phyloP scores from a whole-genome alignment of 192 early-diverging fungal species.

The Coemansia guatemalensis region DNA sequence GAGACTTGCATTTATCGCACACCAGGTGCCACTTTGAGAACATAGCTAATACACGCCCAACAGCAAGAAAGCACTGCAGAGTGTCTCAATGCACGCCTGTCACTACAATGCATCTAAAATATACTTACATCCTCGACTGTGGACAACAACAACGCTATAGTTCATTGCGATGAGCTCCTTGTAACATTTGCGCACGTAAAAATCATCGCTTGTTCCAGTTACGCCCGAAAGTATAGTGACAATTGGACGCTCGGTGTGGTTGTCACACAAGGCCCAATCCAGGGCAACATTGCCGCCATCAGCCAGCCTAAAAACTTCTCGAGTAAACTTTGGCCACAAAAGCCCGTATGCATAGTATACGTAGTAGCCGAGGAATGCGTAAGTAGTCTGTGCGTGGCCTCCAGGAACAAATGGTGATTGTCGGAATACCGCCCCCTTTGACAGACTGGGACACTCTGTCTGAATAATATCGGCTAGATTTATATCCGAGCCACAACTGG shows the following conservation, averaged over 20 bases:
- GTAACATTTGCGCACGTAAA: conserved; percentile 80
- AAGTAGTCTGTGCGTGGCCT: conserved; percentile 77
- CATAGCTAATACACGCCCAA: not conserved
- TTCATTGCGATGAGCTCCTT: conserved; percentile 60
- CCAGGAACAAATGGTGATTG: conserved; percentile 74
- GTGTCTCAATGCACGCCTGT: not conserved
- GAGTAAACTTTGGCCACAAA: conserved; percentile 29
- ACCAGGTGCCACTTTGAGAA: not conserved
- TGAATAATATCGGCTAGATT: conserved; percentile 29
- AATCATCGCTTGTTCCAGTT: conserved; percentile 89
- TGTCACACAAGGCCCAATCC: conserved; percentile 76
- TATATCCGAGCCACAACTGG: conserved; percentile 8
- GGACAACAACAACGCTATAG: conserved; percentile 80
- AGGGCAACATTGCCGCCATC: conserved; percentile 86
- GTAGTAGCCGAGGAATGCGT: conserved; percentile 42
- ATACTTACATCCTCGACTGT: conserved; percentile 80
- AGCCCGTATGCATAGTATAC: conserved; percentile 55
- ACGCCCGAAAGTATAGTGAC: conserved; percentile 86
- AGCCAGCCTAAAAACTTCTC: conserved; percentile 64
- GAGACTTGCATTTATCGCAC: not conserved
- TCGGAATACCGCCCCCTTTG: conserved; percentile 54
- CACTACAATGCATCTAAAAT: not conserved
- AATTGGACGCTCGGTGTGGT: conserved; percentile 63
- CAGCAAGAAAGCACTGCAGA: not conserved
- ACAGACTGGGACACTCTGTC: conserved; percentile 57